phyloP scores from a whole-genome alignment of 306 rosid genomes.

The Erythrophleum fordii region DNA sequence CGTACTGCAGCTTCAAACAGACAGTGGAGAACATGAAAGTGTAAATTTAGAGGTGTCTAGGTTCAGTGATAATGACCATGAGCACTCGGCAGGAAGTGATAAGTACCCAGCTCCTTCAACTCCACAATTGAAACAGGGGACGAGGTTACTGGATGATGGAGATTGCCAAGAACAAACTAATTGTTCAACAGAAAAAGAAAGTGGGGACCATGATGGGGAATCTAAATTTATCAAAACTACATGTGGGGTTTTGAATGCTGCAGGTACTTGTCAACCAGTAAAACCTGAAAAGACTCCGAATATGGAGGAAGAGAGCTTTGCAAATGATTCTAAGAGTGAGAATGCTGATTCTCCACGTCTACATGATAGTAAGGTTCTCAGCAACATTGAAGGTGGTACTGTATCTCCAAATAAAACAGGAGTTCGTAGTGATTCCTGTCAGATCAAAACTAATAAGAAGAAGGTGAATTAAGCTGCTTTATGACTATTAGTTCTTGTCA shows the following conservation, averaged over 20 bases:
- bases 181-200: conserved; percentile 71
- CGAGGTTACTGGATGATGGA: conserved; percentile 69
- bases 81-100: conserved; percentile 64
- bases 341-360: conserved; percentile 39
- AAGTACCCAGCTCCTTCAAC: conserved; percentile 95
- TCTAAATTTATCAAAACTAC: conserved; percentile 81
- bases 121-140: conserved; percentile 81
- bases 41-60: conserved; percentile 39
- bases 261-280: conserved; percentile 44
- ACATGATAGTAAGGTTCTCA: conserved; percentile 42
- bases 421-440: conserved; percentile 39
- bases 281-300: conserved; percentile 45
- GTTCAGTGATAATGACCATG: conserved; percentile 52
- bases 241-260: conserved; percentile 50
- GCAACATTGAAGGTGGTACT: conserved; percentile 45
- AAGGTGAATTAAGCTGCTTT: conserved; percentile 68
- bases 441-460: conserved; percentile 61
- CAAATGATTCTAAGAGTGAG: conserved; percentile 51
- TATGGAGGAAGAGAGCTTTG: conserved; percentile 59
- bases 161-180: conserved; percentile 87
- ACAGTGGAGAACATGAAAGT: conserved; percentile 43
- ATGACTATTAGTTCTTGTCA: conserved; percentile 16
- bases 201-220: conserved; percentile 71
- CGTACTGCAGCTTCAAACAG: conserved; percentile 58
- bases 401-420: conserved; percentile 50